phyloP scores from a whole-genome alignment of 257 asterid genomes.

The Salvia rosmarinus region DNA sequence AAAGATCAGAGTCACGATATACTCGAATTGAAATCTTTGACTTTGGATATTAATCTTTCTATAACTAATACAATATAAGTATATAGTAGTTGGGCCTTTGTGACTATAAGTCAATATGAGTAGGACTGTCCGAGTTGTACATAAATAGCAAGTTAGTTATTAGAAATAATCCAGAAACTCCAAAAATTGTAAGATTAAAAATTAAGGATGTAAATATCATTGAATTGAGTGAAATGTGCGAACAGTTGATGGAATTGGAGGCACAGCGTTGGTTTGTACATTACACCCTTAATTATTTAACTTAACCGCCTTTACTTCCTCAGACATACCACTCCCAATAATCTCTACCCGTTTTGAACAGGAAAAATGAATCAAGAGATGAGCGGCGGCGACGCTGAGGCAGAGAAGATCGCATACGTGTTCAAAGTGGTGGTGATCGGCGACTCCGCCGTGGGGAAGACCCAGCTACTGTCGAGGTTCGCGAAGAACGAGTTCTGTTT shows the following conservation, averaged over 20 bases:
- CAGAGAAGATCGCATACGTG: constrained; percentile 63
- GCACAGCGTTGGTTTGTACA: neutral
- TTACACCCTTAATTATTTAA: constrained; percentile 10
- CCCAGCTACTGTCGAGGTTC: constrained; percentile 76
- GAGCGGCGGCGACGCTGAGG: constrained; percentile 40
- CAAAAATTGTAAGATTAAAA: no score
- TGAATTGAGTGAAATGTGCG: no score
- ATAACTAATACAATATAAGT: no score
- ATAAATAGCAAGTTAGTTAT: no score
- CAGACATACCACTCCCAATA: neutral
- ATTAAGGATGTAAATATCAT: neutral
- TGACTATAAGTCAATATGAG: no score
- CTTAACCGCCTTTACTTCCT: constrained; percentile 22
- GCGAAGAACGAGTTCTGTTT: constrained; percentile 69
- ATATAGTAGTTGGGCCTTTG: no score
- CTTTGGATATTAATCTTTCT: no score
- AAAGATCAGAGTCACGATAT: no score
- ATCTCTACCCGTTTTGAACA: neutral
- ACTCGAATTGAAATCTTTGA: no score
- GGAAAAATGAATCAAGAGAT: constrained; percentile 49
- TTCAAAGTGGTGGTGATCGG: constrained; percentile 87
- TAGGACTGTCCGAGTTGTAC: no score
- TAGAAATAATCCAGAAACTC: no score
- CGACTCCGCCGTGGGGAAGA: constrained; percentile 80
- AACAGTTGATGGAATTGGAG: neutral